Percentiles rank a stretch among this genome's conserved stretches.
phyloP scores from a whole-genome alignment of 2,329 filamentous ascomycete species.

The Ceratocystis ficicola region DNA sequence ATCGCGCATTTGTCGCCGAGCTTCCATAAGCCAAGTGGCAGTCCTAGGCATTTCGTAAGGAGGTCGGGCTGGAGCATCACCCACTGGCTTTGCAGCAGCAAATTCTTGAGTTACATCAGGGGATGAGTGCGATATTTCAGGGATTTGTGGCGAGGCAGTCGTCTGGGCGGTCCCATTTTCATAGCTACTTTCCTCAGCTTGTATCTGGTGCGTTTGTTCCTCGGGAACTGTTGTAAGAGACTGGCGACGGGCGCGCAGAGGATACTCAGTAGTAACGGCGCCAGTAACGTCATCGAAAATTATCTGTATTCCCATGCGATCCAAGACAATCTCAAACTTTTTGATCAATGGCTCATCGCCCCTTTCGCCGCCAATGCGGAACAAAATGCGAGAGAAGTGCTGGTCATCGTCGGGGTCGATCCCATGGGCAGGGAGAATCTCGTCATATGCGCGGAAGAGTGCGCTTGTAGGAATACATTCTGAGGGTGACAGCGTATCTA shows the following conservation, averaged over 20 bases:
- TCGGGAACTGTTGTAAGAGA: slow-evolving; percentile 21
- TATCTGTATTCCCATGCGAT: slow-evolving; percentile 58
- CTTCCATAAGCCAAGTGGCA: slow-evolving; percentile 17
- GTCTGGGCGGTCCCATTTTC: slow-evolving; percentile 17
- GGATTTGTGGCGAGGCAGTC: slow-evolving; percentile 16
- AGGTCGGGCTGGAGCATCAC: not conserved
- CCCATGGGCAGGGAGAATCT: slow-evolving; percentile 57
- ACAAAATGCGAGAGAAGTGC: slow-evolving; percentile 64
- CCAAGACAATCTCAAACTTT: slow-evolving; percentile 57
- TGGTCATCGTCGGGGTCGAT: slow-evolving; percentile 62
- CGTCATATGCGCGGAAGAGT: slow-evolving; percentile 70
- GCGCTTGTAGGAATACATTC: slow-evolving; percentile 61
- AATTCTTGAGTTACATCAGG: slow-evolving; percentile 14
- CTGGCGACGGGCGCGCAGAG: slow-evolving; percentile 13
- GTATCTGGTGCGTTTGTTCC: slow-evolving; percentile 19
- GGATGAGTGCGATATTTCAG: slow-evolving; percentile 21
- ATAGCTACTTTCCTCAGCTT: slow-evolving; percentile 19
- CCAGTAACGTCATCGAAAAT: slow-evolving; percentile 38
- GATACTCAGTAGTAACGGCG: slow-evolving; percentile 21
- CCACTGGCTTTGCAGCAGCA: not conserved
- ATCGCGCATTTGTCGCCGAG: slow-evolving; percentile 19
- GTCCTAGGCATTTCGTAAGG: slow-evolving; percentile 8
- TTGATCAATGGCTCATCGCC: slow-evolving; percentile 48
- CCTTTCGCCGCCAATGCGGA: slow-evolving; percentile 59
- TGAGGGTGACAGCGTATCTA: slow-evolving; percentile 43